Base-by-base conservation (phyloP, 2,329 filamentous ascomycete species). In the Scortechinia acanthostroma region DNA sequence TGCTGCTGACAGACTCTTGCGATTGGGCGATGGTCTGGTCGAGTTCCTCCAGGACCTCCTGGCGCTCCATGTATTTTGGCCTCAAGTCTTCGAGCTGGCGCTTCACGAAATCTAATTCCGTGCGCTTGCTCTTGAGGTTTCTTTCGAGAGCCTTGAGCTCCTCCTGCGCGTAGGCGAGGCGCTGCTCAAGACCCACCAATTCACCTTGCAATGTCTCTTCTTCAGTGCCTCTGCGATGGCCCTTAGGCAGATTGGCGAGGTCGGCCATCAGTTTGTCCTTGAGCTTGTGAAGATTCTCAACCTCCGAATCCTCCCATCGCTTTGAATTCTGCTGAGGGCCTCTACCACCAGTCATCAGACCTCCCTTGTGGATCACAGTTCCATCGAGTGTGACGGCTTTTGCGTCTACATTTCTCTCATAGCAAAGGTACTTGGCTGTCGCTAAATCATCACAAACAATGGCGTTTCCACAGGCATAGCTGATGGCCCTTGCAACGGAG, bases 351-450 rank as follows among this genome's bases (percentile, higher is more conserved):
- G 93, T 97, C 86, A 98, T 97, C 45, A 94, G 75, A 57, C 93
- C 93, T 42, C 88, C 90, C 61, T 97, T 97, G 69, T 95, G 90
- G 51, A 98, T 96, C 49, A 98, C 86, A 45, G 86, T 91, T n/a
- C 93, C 93, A 58, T 97, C 91, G 13, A 97, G 65, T 1, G 91
- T 95, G 13, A 98, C 91, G 3, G 91, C 91, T 63, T 97, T 97
- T 45, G 94, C 91, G 48, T 91, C 86, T 22, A 96, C 83, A 22
- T 79, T 83, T 51, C 81, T 85, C 47, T 87, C 81, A 59, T 94
- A 97, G 58, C 89, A 91, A 42, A 98, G 83, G 47, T 91, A 78
- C 61, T 94, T 95, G 21, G 93, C 93, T 45, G 93, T 83, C 3
- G 85, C 77, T 25, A 96, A 71, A 45, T 80, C 87, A 62, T 98